Base-by-base conservation (phyloP, 179 eudicot genomes). In the Amaranthus tricolor region DNA sequence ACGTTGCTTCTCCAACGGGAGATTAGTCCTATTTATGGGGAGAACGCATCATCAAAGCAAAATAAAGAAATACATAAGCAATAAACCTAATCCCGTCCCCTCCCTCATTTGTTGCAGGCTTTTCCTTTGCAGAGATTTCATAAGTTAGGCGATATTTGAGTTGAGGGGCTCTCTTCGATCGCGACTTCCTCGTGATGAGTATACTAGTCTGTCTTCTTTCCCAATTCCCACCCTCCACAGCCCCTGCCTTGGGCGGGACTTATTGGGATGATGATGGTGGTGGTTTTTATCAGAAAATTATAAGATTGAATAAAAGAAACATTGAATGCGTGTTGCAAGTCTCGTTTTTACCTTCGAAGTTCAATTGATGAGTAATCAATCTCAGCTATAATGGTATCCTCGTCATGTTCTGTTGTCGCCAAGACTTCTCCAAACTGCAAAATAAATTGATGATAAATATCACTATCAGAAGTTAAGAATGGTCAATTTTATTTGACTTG, bases 401-500 rank as follows among this genome's bases (percentile, higher is more conserved):
- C 99, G 1, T 86, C 99, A 47, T 95, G 93, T 72, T 92, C 97
- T 48, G 96, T 88, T 19, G 96, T 95, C n/a, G 95, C 97, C 73
- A 90, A 73, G 66, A 95, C 83, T 84, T 95, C 97, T 78, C 99
- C 99, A 83, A 95, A 95, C 99, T 92, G 90, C 76, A 61, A 74
- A 63, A 71, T 59, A 24, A 40, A 77, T 6, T 0, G 24, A 76
- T 15, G 12, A 57, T 13, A 47, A 71, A 58, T 31, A 57, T 49
- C 43, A 51, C 15, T 53, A 14, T 21, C 15, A n/a, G 9, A 57
- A 71, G 31, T 47, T 71, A 14, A 2, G 56, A 17, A 55, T 55
- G 19, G 17, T 55, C n/a, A 2, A 55, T 13, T 12, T 31, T 2
- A 1, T 12, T 55, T 5, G 1, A 17, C 6, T 16, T 5, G 17